Evolutionary conservation across 805 yeast species (phyloP).

Genomic region (Kodamaea fukazawae): DNA sequence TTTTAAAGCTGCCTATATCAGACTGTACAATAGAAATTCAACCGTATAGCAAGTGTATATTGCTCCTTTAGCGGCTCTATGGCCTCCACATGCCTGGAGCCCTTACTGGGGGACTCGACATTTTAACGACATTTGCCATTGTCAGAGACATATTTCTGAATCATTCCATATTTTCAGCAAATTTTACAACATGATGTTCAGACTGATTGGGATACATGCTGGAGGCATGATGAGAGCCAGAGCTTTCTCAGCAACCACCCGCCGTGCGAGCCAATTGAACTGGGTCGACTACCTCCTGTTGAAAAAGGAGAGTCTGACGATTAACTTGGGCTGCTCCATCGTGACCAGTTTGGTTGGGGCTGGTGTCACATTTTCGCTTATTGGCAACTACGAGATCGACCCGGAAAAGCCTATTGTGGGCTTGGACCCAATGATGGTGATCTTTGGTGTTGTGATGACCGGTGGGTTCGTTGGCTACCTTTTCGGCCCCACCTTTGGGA

Average conservation of each 20-base stretch:
- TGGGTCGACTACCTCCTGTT: slow-evolving; percentile 83
- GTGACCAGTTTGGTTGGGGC: slow-evolving; percentile 68
- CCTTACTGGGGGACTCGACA: too few relatives aligned
- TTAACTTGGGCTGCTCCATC: slow-evolving; percentile 66
- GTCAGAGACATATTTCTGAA: too few relatives aligned
- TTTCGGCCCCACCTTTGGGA: slow-evolving; percentile 78
- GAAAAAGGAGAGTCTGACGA: slow-evolving; percentile 70
- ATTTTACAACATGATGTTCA: slow-evolving; percentile 10
- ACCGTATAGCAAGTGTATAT: too few relatives aligned
- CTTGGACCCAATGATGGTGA: slow-evolving; percentile 80
- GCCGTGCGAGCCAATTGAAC: slow-evolving; percentile 31
- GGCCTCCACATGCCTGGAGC: too few relatives aligned
- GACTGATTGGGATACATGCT: slow-evolving; percentile 15
- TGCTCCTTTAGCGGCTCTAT: too few relatives aligned
- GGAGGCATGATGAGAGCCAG: slow-evolving; percentile 6
- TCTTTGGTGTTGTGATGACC: slow-evolving; percentile 68
- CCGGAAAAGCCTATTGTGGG: slow-evolving; percentile 85
- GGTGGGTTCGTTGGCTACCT: slow-evolving; percentile 78
- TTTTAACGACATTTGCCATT: too few relatives aligned
- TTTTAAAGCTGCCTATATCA: too few relatives aligned
- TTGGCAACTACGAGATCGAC: slow-evolving; percentile 82
- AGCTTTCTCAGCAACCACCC: slow-evolving; percentile 23
- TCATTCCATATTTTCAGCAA: slow-evolving; percentile 2
- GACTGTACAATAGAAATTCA: too few relatives aligned
- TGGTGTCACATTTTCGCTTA: slow-evolving; percentile 64